Evolutionary conservation across 768 basidiomycete species (phyloP).

Genomic region (Rhodotorula kratochvilovae): DNA sequence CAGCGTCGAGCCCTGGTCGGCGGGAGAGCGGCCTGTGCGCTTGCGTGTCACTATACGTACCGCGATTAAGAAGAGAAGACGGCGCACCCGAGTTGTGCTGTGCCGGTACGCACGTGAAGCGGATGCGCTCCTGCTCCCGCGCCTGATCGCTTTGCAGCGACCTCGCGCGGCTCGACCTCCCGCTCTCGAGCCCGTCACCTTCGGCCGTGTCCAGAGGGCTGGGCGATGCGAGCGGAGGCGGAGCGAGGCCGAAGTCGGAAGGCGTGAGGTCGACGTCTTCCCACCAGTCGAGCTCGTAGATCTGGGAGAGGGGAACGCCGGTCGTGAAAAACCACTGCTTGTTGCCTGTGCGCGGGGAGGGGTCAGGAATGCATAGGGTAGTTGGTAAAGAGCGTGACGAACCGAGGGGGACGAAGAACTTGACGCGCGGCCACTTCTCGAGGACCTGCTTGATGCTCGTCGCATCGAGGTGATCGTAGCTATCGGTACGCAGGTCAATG

Average conservation of each 20-base stretch:
- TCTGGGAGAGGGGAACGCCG: conserved; percentile 47
- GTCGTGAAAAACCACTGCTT: conserved; percentile 45
- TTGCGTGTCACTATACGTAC: neutral
- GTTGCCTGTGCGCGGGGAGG: conserved; percentile 35
- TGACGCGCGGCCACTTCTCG: conserved; percentile 41
- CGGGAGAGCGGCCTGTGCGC: conserved; percentile 47
- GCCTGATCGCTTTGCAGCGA: neutral
- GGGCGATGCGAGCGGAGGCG: neutral
- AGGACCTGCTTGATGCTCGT: conserved; percentile 46
- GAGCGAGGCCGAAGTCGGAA: conserved; percentile 16
- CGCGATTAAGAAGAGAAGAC: no score
- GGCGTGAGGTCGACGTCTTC: conserved; percentile 44
- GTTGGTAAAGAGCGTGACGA: neutral
- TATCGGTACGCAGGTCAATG: conserved; percentile 14
- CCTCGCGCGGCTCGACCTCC: neutral
- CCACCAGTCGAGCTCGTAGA: conserved; percentile 53
- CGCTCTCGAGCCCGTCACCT: neutral
- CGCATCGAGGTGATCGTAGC: conserved; percentile 53
- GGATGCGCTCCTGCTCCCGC: conserved; percentile 32
- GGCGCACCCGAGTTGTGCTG: conserved; percentile 52
- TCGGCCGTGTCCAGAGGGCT: neutral
- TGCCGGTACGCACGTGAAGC: conserved; percentile 51
- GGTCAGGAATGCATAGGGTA: neutral
- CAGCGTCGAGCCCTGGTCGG: conserved; percentile 48
- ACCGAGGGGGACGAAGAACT: conserved; percentile 52